Conservation (phyloP, 2,329 filamentous ascomycete species). For the Taxawa tesnikishii region DNA sequence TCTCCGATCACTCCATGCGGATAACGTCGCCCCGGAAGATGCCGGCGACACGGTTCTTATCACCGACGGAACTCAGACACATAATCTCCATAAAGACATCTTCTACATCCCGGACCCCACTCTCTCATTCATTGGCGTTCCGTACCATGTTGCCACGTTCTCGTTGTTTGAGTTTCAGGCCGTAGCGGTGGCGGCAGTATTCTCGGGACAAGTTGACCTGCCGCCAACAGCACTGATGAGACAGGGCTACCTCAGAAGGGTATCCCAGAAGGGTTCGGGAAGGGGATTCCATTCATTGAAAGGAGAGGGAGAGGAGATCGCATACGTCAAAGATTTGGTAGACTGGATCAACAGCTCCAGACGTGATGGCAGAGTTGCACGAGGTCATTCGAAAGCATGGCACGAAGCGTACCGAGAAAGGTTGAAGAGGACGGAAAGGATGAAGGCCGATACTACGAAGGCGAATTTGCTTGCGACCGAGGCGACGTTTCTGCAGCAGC, state of each 20-base stretch:
- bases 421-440: slow-evolving; percentile 18
- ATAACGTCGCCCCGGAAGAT: slow-evolving; percentile 29
- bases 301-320: slow-evolving; percentile 20
- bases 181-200: slow-evolving; percentile 45
- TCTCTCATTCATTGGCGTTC: slow-evolving; percentile 48
- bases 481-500: background rate
- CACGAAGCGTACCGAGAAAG: slow-evolving; percentile 21
- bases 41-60: slow-evolving; percentile 45
- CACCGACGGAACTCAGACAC: slow-evolving; percentile 49
- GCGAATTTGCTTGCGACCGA: background rate
- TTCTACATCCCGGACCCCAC: slow-evolving; percentile 59
- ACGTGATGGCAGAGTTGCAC: slow-evolving; percentile 12
- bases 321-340: slow-evolving; percentile 27
- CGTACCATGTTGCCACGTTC: slow-evolving; percentile 55
- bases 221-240: slow-evolving; percentile 33
- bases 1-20: slow-evolving; percentile 37
- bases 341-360: slow-evolving; percentile 25
- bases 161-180: slow-evolving; percentile 60
- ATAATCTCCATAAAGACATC: slow-evolving; percentile 59
- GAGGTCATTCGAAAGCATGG: slow-evolving; percentile 25
- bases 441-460: slow-evolving; percentile 7
- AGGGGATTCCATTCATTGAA: slow-evolving; percentile 33
- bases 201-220: slow-evolving; percentile 38
- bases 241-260: slow-evolving; percentile 23
- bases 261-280: slow-evolving; percentile 26